Evolutionary conservation across 306 rosid genomes (phyloP).

Genomic region (Quercus agrifolia): DNA sequence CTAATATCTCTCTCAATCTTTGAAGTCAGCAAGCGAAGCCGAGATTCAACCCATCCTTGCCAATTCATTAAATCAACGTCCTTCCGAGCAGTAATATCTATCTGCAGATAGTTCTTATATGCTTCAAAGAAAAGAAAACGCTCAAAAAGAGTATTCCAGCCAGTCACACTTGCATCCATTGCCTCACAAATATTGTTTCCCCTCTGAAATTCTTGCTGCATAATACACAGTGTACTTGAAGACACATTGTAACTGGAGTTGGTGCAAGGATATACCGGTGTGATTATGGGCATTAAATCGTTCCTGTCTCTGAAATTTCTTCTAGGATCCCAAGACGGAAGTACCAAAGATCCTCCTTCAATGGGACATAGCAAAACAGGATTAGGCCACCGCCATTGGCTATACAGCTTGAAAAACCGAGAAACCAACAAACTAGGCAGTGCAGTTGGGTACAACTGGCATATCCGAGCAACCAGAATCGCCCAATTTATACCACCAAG

Average conservation of each 20-base stretch:
- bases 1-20: not conserved
- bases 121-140: not conserved
- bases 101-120: not conserved
- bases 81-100: not conserved
- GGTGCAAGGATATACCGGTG: not conserved
- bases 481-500: conserved; percentile 8
- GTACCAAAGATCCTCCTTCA: not conserved
- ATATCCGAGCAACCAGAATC: conserved; percentile 1
- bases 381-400: not conserved
- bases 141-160: not conserved
- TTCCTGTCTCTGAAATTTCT: not conserved
- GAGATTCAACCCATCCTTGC: conserved; percentile 1
- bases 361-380: not conserved
- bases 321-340: not conserved
- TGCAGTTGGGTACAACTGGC: conserved; percentile 3
- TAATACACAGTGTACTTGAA: not conserved
- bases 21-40: not conserved
- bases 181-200: not conserved
- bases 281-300: conserved; percentile 2
- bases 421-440: not conserved
- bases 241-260: conserved; percentile 11
- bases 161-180: not conserved
- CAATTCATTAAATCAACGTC: not conserved
- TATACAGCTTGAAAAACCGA: not conserved
- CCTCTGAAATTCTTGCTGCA: not conserved